Evolutionary conservation across 1,284 basidiomycete species (phyloP).

Genomic region (Moesziomyces parantarcticus): DNA sequence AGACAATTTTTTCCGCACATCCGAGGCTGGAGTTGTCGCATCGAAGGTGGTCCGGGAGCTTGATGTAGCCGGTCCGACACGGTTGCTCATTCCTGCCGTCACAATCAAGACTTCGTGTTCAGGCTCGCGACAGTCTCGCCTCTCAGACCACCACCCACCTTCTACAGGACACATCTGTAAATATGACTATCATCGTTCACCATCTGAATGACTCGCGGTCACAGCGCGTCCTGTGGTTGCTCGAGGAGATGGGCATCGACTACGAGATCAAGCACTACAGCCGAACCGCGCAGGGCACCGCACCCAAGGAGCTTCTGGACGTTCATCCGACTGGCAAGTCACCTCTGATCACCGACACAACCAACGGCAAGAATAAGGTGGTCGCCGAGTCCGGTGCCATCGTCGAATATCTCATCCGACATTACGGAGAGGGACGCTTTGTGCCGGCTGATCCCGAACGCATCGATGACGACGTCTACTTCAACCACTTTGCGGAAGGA

Average conservation of each 20-base stretch:
- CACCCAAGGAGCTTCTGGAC: slow-evolving; percentile 55
- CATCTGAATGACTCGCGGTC: slow-evolving; percentile 66
- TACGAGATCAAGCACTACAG: slow-evolving; percentile 64
- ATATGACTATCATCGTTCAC: slow-evolving; percentile 59
- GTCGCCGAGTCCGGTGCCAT: slow-evolving; percentile 66
- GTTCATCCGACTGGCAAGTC: slow-evolving; percentile 65
- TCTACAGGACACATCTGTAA: background rate
- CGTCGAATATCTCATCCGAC: slow-evolving; percentile 64
- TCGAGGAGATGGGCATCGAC: slow-evolving; percentile 63
- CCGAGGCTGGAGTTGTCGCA: background rate
- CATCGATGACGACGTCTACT: slow-evolving; percentile 59
- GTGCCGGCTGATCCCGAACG: slow-evolving; percentile 39
- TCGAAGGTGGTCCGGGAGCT: background rate
- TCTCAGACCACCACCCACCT: too few species aligned
- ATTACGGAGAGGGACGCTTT: slow-evolving; percentile 60
- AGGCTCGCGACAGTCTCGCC: too few species aligned
- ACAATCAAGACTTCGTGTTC: too few species aligned
- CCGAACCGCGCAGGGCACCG: slow-evolving; percentile 50
- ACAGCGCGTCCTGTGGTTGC: slow-evolving; percentile 66
- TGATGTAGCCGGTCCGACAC: background rate
- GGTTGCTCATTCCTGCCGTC: background rate
- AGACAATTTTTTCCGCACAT: too few species aligned
- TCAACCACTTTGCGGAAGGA: slow-evolving; percentile 63
- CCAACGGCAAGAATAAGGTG: slow-evolving; percentile 50
- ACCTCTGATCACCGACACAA: slow-evolving; percentile 63